Percentiles rank a stretch among this genome's conserved stretches.
Conservation (phyloP, 176 grass and related monocot species). For the Oryza rufipogon region DNA sequence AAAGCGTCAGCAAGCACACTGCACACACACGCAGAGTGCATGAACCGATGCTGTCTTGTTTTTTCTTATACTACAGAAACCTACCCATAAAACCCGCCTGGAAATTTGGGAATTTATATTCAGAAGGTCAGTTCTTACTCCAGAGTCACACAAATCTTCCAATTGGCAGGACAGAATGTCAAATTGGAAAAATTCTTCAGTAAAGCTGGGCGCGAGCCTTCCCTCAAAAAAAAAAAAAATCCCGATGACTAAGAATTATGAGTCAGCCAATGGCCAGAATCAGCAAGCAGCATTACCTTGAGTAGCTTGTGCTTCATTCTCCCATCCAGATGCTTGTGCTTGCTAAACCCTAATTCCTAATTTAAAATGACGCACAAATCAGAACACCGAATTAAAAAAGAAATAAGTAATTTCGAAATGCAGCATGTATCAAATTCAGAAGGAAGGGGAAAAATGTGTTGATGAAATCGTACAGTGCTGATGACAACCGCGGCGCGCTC, state of each 20-base stretch:
- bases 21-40: slow-evolving; percentile 32
- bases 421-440: no score
- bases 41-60: not conserved
- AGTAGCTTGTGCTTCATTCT: slow-evolving; percentile 51
- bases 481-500: slow-evolving; percentile 50
- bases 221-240: not conserved
- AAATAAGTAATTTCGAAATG: not conserved
- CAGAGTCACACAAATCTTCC: not conserved
- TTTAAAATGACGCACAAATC: not conserved
- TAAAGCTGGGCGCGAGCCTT: no score
- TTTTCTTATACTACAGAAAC: not conserved
- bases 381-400: not conserved
- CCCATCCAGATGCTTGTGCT: slow-evolving; percentile 45
- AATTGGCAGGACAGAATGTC: not conserved
- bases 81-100: not conserved
- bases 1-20: slow-evolving; percentile 28
- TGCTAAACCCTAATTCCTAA: slow-evolving; percentile 39
- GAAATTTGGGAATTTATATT: not conserved
- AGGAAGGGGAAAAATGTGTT: not conserved
- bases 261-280: not conserved
- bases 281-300: slow-evolving; percentile 29
- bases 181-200: not conserved
- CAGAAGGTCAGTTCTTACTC: not conserved
- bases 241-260: not conserved
- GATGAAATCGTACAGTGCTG: slow-evolving; percentile 25